Percentiles rank a stretch among this genome's conserved stretches.
phyloP scores from a whole-genome alignment of 108 stramenopile species.

The Fistulifera pelliculosa region DNA sequence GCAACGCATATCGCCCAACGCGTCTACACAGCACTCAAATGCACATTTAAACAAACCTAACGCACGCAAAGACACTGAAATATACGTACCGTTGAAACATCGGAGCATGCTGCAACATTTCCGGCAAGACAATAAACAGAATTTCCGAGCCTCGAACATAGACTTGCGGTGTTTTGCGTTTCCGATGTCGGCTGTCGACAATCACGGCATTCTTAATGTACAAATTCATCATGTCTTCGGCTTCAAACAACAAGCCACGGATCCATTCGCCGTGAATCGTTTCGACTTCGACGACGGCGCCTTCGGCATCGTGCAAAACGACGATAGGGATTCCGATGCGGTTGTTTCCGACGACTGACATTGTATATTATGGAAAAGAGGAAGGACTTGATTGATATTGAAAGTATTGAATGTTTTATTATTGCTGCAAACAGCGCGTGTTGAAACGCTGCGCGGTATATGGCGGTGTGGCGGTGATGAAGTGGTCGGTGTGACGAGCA shows the following conservation, averaged over 20 bases:
- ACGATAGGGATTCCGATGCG: conserved; percentile 86
- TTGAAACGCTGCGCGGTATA: too few species aligned
- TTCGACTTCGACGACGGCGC: conserved; percentile 76
- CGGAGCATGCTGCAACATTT: conserved; percentile 83
- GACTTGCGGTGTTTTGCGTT: conserved; percentile 66
- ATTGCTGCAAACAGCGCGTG: too few species aligned
- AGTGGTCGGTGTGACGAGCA: too few species aligned
- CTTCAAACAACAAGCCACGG: conserved; percentile 80
- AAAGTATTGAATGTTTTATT: too few species aligned
- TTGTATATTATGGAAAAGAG: too few species aligned
- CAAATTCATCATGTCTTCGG: conserved; percentile 87
- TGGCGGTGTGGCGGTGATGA: too few species aligned
- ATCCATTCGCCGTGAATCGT: conserved; percentile 78
- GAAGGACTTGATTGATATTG: too few species aligned
- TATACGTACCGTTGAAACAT: conserved; percentile 85
- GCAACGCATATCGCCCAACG: too few species aligned
- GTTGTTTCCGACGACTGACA: conserved; percentile 88
- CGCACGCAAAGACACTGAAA: too few species aligned
- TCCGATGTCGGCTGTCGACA: conserved; percentile 42
- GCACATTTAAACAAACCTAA: too few species aligned
- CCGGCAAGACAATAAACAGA: conserved; percentile 78
- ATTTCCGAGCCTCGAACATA: conserved; percentile 76
- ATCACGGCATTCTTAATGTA: conserved; percentile 79
- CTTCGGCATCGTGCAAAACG: conserved; percentile 81
- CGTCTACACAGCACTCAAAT: too few species aligned